A percentile compares a stretch with the other conserved stretches of the same genome.
These are phyloP conservation scores for Suillus alpinus DNA, from an alignment of 768 basidiomycete genomes.

Conservation along the genomic window DNA sequence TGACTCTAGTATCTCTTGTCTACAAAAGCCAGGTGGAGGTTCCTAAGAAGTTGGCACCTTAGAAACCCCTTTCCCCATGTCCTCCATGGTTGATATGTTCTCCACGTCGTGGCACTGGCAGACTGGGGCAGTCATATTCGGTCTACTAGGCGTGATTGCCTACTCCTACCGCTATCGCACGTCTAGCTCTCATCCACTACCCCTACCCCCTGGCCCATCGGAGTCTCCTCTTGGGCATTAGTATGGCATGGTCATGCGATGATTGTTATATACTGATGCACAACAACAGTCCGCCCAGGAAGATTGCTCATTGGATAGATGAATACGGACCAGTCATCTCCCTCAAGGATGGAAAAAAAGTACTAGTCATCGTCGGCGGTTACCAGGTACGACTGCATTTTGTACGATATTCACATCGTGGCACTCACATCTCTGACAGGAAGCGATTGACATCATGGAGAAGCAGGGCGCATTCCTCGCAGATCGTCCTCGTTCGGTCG, in stretches of 20 bases:
- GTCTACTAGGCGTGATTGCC: background rate
- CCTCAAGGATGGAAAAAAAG: conserved; percentile 1
- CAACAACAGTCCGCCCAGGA: background rate
- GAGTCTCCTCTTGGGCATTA: background rate
- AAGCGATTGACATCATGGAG: conserved; percentile 57
- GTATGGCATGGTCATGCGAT: background rate
- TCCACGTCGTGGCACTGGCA: background rate
- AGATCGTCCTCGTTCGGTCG: conserved; percentile 51
- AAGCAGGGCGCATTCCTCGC: conserved; percentile 50
- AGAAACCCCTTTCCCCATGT: background rate
- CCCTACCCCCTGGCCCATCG: conserved; percentile 3
- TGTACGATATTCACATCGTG: conserved; percentile 20
- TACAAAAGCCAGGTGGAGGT: background rate
- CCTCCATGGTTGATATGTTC: background rate
- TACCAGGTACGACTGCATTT: background rate
- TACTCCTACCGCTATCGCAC: background rate
- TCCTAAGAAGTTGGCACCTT: background rate
- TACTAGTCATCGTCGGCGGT: conserved; percentile 8
- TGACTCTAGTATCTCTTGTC: background rate
- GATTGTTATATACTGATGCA: background rate
- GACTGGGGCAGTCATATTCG: background rate
- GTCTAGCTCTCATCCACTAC: background rate
- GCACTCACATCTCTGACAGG: conserved; percentile 10
- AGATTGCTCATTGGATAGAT: conserved; percentile 6
- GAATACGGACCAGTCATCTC: conserved; percentile 7